Conservation (phyloP, 2,329 filamentous ascomycete species). For the Apiospora arundinis region DNA sequence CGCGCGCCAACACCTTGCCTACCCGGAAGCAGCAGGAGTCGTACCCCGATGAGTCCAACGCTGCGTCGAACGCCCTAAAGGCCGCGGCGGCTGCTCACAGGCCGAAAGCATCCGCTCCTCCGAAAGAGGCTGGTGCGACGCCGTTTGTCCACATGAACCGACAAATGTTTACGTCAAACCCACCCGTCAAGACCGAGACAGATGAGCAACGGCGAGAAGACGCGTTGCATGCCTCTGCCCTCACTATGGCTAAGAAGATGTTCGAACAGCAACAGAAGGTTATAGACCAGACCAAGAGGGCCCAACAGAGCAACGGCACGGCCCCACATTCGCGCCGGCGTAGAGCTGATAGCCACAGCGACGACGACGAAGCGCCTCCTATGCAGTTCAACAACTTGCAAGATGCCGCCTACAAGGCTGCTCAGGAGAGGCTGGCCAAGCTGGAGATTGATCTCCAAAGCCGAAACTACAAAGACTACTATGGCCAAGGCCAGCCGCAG, state of each 20-base stretch:
- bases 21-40: slow-evolving; percentile 43
- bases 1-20: slow-evolving; percentile 70
- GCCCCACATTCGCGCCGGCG: slow-evolving; percentile 39
- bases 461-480: slow-evolving; percentile 76
- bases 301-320: slow-evolving; percentile 39
- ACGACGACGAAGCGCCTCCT: slow-evolving; percentile 54
- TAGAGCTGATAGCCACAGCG: slow-evolving; percentile 40
- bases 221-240: slow-evolving; percentile 78
- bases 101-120: slow-evolving; percentile 51
- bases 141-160: slow-evolving; percentile 71
- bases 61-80: slow-evolving; percentile 71
- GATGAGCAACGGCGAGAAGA: slow-evolving; percentile 78
- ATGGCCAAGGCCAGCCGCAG: slow-evolving; percentile 55
- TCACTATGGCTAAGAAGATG: slow-evolving; percentile 91
- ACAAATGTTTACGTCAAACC: slow-evolving; percentile 79
- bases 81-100: slow-evolving; percentile 74
- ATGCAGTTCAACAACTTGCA: slow-evolving; percentile 72
- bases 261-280: slow-evolving; percentile 73
- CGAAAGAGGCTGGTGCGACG: slow-evolving; percentile 68
- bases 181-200: slow-evolving; percentile 72
- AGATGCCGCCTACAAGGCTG: slow-evolving; percentile 85
- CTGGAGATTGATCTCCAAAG: slow-evolving; percentile 72
- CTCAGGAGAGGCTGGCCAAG: slow-evolving; percentile 81
- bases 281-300: slow-evolving; percentile 56
- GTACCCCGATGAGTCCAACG: slow-evolving; percentile 64